Evolutionary conservation across 2,329 filamentous ascomycete genomes (phyloP), one percentile per base, ranked within the genome.

Genomic region (Apiospora hydei): DNA sequence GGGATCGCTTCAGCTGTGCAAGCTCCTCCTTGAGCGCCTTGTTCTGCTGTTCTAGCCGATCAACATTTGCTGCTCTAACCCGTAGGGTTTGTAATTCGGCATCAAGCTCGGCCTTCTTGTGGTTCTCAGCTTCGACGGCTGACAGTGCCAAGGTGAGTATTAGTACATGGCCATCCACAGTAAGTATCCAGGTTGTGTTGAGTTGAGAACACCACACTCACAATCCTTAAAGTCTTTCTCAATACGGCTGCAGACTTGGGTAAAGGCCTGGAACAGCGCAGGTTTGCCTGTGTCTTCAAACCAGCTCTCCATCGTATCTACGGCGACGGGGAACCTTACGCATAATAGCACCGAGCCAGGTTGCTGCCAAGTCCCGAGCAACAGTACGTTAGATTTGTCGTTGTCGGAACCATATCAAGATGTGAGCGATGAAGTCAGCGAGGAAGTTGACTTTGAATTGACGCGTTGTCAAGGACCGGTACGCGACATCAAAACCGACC

Each of bases 41-140:
- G 69, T 86, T 87, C 72, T 87, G 84, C 21, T 81, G 75, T 70
- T 85, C 81, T 38, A 88, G 75, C 1, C 74, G 77, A 18, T 82
- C 79, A 26, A 81, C 80, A 38, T 79, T 74, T 21, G 77, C 78
- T n/a, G 79, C 80, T 30, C 75, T 78, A 16, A 72, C 74, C 57
- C 74, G 81, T 6, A 85, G 75, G n/a, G 76, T 74, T 34, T 80
- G 77, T 13, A 85, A 72, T 73, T 85, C 83, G 7, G 79, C 74
- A 14, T 75, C 69, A 66, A 82, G 77, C 26, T 77, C 74, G 11
- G 73, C 72, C 70, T 79, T 76, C 21, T 46, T 72, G 26, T 24
- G 7, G 30, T 38, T 69, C 38, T 71, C 72, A 43, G 51, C 41
- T 18, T 72, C 34, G 21, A 24, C 51, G 21, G 14, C 43, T 69